phyloP scores from a whole-genome alignment of 108 stramenopile genomes.

The Pseudonitzschia delicatissima region DNA sequence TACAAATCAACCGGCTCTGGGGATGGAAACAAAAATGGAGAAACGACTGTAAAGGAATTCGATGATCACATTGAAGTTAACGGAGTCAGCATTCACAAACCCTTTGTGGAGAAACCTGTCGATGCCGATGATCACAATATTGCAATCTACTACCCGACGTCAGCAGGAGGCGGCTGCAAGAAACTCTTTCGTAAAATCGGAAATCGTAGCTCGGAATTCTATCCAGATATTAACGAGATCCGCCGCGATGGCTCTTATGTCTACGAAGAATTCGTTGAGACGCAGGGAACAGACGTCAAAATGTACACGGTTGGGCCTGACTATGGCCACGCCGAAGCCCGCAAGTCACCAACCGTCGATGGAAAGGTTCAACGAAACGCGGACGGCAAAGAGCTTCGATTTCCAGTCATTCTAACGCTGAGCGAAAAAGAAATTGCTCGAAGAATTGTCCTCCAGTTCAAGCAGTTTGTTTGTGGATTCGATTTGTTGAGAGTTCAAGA shows the following conservation, averaged over 20 bases:
- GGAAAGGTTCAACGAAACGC: slow-evolving; percentile 94
- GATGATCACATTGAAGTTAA: slow-evolving; percentile 96
- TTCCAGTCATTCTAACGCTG: slow-evolving; percentile 93
- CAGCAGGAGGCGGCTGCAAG: slow-evolving; percentile 97
- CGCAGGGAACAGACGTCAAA: slow-evolving; percentile 99
- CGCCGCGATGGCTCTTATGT: slow-evolving; percentile 92
- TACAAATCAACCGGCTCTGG: slow-evolving; percentile 63
- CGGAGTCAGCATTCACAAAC: slow-evolving; percentile 92
- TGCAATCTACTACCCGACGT: slow-evolving; percentile 93
- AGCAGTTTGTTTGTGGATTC: slow-evolving; percentile 98
- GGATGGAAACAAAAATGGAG: slow-evolving; percentile 49
- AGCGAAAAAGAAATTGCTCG: slow-evolving; percentile 95
- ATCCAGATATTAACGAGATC: slow-evolving; percentile 89
- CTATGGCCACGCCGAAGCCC: slow-evolving; percentile 98
- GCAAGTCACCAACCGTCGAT: slow-evolving; percentile 96
- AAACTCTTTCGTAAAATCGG: slow-evolving; percentile 96
- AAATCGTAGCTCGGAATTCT: slow-evolving; percentile 87
- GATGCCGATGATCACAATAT: slow-evolving; percentile 99
- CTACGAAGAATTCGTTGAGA: slow-evolving; percentile 96
- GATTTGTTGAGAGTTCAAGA: slow-evolving; percentile 88
- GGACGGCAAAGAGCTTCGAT: slow-evolving; percentile 95
- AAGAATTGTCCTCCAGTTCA: slow-evolving; percentile 87
- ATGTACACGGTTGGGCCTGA: slow-evolving; percentile 98
- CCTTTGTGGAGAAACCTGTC: slow-evolving; percentile 99
- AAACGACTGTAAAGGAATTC: slow-evolving; percentile 67